Evolutionary conservation across 768 basidiomycete genomes (phyloP), one percentile per base, ranked within the genome.

Genomic region (Phylloporus scabripes): DNA sequence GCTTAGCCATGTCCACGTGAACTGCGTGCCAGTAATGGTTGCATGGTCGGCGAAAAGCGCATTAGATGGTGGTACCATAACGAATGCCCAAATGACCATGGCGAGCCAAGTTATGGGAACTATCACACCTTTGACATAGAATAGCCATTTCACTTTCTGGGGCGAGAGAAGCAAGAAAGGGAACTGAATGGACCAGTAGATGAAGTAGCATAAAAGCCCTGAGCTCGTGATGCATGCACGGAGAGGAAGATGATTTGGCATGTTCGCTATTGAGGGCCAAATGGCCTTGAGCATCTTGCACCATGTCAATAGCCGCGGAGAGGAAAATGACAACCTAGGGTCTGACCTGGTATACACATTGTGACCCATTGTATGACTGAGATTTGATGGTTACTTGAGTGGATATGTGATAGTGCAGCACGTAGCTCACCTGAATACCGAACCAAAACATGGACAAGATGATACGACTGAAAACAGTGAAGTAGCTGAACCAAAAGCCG

Each of bases 401-500:
- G 9, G 9, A n/a, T 0, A 17, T 15, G 21, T 11, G 11, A 36
- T 28, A 6, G 20, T 10, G n/a, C 12, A 21, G 14, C 5, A 1
- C 18, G 37, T 37, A 6, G 10, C 49, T 48, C 39, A 80, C 83
- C 73, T 85, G 85, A 20, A 88, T 78, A 3, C 80, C 81, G 49
- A 87, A 87, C 87, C 90, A 93, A 68, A 93, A 87, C 76, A 90
- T 80, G 37, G 86, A 74, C 15, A 92, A 74, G 28, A 90, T 70
- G 28, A 83, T 76, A 23, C 89, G 80, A 55, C 86, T 89, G 49
- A 92, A 66, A 26, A 93, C 84, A 46, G 81, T 83, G 66, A 92
- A 92, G 66, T 90, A 92, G 61, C 87, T 87, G 58, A 92, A 78
- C 81, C 86, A 92, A 70, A 91, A 92, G 2, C 92, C 91, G 57